Base-by-base conservation (phyloP, 441 rosid species). In the Brassica balearica region DNA sequence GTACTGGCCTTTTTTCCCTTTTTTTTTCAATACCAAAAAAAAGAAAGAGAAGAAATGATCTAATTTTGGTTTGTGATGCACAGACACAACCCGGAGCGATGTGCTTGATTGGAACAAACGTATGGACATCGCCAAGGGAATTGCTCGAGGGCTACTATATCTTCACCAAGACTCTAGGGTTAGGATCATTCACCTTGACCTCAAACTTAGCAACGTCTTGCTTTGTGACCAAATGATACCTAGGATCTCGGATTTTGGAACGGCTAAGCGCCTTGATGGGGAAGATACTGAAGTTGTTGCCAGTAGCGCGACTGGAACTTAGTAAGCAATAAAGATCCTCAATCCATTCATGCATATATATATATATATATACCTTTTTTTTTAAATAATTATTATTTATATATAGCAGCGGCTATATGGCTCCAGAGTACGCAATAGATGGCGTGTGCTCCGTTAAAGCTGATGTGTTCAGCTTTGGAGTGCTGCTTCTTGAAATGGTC, bases 161-260 rank as follows among this genome's bases (percentile, higher is more conserved):
- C 90, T 91, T 38, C 94, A 91, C 66, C 85, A 88, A 55, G 97
- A 90, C 77, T 90, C 97, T 1, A 81, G 88, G 79, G 79, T 88
- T 65, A 88, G 89, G 78, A 90, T 91, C 58, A 82, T 91, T 12
- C 96, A 91, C 22, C 79, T 93, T 43, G 89, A 91, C 77, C 82
- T 88, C 0, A 90, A 89, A 65, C 87, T 88, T 9, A 84, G 88
- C 69, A 91, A 91, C 48, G 60, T 90, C 41, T 73, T 91, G n/a
- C 87, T 91, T 0, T 92, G 86, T 10, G 68, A 65, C 29, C 85
- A 87, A 1, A 77, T 89, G 88, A 78, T 71, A 29, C 92, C 91
- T 0, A 91, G 90, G 72, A 91, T 90, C 56, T 89, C 91, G 0
- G 90, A 91, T 59, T 91, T 91, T 20, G 96, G 94, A 41, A 77